A percentile compares a stretch with the other conserved stretches of the same genome.
Evolutionary conservation across 805 yeast genomes (phyloP).

Genomic region (Saccharomycopsis fodiens): DNA sequence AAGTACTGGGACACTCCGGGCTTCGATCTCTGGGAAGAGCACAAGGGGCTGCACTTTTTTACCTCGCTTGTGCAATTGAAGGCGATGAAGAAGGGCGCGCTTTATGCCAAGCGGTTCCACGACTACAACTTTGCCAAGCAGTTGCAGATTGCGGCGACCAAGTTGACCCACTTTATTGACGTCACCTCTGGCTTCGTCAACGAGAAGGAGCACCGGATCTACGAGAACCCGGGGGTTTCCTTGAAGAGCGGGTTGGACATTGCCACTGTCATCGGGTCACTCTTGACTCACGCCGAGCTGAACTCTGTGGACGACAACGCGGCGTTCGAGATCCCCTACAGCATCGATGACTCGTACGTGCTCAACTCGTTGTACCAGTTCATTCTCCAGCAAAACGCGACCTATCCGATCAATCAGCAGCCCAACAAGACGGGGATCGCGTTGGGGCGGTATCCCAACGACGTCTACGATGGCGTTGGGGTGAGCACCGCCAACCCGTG

Average conservation of each 20-base stretch:
- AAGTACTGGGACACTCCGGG: constrained; percentile 46
- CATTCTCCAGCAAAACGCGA: constrained; percentile 56
- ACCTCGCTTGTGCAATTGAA: constrained; percentile 57
- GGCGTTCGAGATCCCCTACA: constrained; percentile 49
- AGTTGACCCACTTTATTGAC: constrained; percentile 10
- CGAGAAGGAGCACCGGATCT: constrained; percentile 11
- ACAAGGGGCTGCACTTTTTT: constrained; percentile 55
- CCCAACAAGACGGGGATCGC: constrained; percentile 41
- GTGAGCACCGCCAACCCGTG: constrained; percentile 72
- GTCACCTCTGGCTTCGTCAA: constrained; percentile 10
- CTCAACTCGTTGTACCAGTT: constrained; percentile 58
- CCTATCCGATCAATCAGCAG: constrained; percentile 71
- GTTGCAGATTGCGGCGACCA: not conserved
- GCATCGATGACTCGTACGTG: constrained; percentile 48
- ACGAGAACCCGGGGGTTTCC: constrained; percentile 16
- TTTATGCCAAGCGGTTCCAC: constrained; percentile 25
- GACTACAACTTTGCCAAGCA: constrained; percentile 22
- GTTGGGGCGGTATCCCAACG: constrained; percentile 74
- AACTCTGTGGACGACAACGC: constrained; percentile 34
- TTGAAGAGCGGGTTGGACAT: constrained; percentile 68
- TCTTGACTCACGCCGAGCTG: constrained; percentile 37
- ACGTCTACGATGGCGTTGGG: constrained; percentile 58
- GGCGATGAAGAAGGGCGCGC: constrained; percentile 45
- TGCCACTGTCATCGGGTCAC: constrained; percentile 48
- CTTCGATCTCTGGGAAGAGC: constrained; percentile 77